These are phyloP conservation scores for Boletus bicolor DNA, from an alignment of 768 basidiomycete species.

Conservation along the genomic window DNA sequence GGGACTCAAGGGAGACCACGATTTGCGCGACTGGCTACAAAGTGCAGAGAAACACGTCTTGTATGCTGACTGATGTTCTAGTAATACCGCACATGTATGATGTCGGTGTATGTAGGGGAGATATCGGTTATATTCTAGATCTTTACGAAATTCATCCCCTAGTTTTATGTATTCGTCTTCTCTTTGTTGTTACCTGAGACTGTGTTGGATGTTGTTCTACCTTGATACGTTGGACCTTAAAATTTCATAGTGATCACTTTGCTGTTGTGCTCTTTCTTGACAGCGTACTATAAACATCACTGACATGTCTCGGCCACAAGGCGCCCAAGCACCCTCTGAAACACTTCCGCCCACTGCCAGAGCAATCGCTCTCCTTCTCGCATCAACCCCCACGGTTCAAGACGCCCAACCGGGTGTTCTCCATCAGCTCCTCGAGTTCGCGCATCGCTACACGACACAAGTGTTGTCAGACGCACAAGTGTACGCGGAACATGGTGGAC, in stretches of 20 bases:
- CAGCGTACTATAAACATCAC: background rate
- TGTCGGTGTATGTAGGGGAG: slow-evolving; percentile 1
- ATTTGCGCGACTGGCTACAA: slow-evolving; percentile 71
- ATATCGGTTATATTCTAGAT: slow-evolving; percentile 28
- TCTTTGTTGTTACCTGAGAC: background rate
- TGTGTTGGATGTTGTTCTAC: slow-evolving; percentile 2
- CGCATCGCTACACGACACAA: slow-evolving; percentile 79
- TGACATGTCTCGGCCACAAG: slow-evolving; percentile 41
- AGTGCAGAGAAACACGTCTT: slow-evolving; percentile 79
- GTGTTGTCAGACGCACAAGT: slow-evolving; percentile 82
- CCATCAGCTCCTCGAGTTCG: slow-evolving; percentile 84
- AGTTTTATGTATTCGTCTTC: slow-evolving; percentile 6
- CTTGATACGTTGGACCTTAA: slow-evolving; percentile 9
- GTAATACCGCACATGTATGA: slow-evolving; percentile 4
- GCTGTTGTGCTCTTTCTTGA: background rate
- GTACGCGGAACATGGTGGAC: slow-evolving; percentile 83
- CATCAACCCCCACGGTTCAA: slow-evolving; percentile 79
- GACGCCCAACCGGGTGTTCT: slow-evolving; percentile 85
- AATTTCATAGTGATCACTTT: slow-evolving; percentile 4
- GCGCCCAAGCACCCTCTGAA: slow-evolving; percentile 41
- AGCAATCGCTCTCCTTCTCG: slow-evolving; percentile 77
- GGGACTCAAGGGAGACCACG: slow-evolving; percentile 58
- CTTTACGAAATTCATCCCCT: slow-evolving; percentile 24
- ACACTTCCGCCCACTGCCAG: slow-evolving; percentile 83
- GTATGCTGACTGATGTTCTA: slow-evolving; percentile 59